phyloP scores from a whole-genome alignment of 2,329 filamentous ascomycete species.

The Calonectria multiphialidica region DNA sequence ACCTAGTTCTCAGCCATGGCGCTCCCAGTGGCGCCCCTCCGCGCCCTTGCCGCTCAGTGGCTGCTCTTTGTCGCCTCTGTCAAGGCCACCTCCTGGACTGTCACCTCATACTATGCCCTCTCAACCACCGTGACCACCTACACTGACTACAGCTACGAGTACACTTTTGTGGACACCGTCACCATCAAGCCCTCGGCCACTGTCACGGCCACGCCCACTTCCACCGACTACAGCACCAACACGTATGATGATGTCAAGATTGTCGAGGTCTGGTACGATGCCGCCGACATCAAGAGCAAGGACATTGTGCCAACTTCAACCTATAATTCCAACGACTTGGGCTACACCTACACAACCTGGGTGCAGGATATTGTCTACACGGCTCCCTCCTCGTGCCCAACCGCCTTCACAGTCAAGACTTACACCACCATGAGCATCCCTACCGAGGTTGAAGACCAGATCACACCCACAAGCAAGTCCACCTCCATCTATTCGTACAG shows the following conservation, averaged over 20 bases:
- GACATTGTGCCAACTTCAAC: constrained; percentile 24
- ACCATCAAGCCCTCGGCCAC: constrained; percentile 27
- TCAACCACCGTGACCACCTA: constrained; percentile 18
- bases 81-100: constrained; percentile 26
- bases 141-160: constrained; percentile 11
- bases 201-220: constrained; percentile 13
- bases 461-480: constrained; percentile 20
- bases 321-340: constrained; percentile 8
- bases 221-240: constrained; percentile 15
- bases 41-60: constrained; percentile 3
- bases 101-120: constrained; percentile 33
- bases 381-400: constrained; percentile 44
- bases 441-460: constrained; percentile 12
- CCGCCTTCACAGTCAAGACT: constrained; percentile 42
- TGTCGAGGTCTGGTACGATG: constrained; percentile 28
- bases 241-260: constrained; percentile 32
- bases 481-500: constrained; percentile 3
- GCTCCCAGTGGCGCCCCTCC: neutral
- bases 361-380: constrained; percentile 36
- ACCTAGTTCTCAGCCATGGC: neutral
- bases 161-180: constrained; percentile 17
- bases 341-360: constrained; percentile 26
- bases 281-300: constrained; percentile 14
- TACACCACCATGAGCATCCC: neutral
- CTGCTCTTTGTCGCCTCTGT: constrained; percentile 7